Conservation (phyloP, 2,329 filamentous ascomycete species). For the Ceratocystis cubensis region DNA sequence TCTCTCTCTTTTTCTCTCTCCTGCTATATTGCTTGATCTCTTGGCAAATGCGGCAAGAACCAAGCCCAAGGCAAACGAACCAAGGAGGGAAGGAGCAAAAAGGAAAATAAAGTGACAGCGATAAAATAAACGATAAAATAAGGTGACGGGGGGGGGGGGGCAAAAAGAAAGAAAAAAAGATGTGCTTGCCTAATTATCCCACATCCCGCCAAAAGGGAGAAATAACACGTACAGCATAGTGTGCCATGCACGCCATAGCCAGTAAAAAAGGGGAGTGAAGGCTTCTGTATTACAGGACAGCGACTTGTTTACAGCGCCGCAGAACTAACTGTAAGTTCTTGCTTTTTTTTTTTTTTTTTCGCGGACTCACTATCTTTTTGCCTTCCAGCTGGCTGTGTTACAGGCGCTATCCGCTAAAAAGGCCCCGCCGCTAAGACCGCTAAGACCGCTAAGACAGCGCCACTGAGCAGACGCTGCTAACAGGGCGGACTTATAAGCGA, state of each 20-base stretch:
- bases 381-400: neutral
- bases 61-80: neutral
- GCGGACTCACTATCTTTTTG: neutral
- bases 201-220: neutral
- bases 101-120: neutral
- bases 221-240: neutral
- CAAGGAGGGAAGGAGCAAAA: constrained; percentile 2
- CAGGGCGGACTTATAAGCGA: neutral
- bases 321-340: neutral
- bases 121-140: neutral
- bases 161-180: neutral
- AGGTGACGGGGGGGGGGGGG: neutral
- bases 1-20: no score
- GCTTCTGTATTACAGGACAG: neutral
- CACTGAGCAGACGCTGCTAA: neutral
- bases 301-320: neutral
- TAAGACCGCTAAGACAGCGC: neutral
- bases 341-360: no score
- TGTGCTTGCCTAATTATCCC: neutral
- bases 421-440: neutral
- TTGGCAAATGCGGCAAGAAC: constrained; percentile 7
- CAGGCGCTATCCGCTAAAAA: neutral
- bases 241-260: neutral
- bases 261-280: no score
- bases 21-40: no score